Conservation (phyloP, 495 filamentous ascomycete species). For the Tuber aestivum region DNA sequence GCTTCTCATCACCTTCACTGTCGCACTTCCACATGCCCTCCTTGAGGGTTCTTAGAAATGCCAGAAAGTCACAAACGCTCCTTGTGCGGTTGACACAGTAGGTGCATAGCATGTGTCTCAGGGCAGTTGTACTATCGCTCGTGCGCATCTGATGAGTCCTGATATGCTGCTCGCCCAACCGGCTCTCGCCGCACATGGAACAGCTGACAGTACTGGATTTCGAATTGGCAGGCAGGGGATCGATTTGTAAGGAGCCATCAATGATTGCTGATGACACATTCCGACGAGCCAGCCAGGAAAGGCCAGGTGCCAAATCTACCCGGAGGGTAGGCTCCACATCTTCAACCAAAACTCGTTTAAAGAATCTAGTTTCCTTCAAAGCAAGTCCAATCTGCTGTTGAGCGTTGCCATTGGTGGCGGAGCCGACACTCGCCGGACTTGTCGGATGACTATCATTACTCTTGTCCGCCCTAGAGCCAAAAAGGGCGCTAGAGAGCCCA, state of each 20-base stretch:
- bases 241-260: constrained; percentile 81
- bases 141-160: constrained; percentile 85
- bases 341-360: constrained; percentile 77
- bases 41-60: constrained; percentile 80
- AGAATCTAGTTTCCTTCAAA: constrained; percentile 87
- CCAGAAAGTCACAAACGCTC: constrained; percentile 83
- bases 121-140: constrained; percentile 74
- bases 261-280: constrained; percentile 74
- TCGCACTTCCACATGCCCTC: constrained; percentile 84
- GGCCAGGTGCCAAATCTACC: constrained; percentile 78
- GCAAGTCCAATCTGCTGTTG: constrained; percentile 43
- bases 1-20: constrained; percentile 65
- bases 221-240: constrained; percentile 57
- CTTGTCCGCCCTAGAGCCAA: constrained; percentile 28
- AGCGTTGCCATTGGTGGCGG: constrained; percentile 15
- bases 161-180: constrained; percentile 61
- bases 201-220: constrained; percentile 64
- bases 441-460: constrained; percentile 27
- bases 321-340: constrained; percentile 92
- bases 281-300: constrained; percentile 86
- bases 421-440: constrained; percentile 20
- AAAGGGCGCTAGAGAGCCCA: constrained; percentile 28
- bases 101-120: constrained; percentile 80
- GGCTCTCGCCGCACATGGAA: constrained; percentile 78
- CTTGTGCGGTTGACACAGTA: constrained; percentile 81